Base-by-base conservation (phyloP, 371 early-diverging fungal genomes). In the Saksenaea vasiformis region DNA sequence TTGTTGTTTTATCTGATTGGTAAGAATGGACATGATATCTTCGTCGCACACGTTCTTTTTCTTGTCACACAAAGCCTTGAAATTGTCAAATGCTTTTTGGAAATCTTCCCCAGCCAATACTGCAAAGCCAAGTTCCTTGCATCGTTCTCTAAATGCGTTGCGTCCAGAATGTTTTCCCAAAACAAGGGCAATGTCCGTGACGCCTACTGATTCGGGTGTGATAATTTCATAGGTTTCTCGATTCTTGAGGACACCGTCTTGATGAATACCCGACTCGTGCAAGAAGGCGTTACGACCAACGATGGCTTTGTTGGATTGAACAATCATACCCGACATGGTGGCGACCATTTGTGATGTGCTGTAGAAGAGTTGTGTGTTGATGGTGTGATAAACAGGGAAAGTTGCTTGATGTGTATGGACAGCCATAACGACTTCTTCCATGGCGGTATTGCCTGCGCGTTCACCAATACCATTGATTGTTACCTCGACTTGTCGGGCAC, bases 381-480 rank as follows among this genome's bases (percentile, higher is more conserved):
- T 89, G 8, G 89, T 87, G 78, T 93, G 90, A 66, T 88, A 83
- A 15, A 96, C 95, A 3, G 95, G 96, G 84, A 86, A 96, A 55
- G 71, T 72, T 36, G 66, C 69, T 27, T 95, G 94, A 60, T 96
- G 97, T 38, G 95, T 95, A 67, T 93, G 91, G 37, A 96, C 81
- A 39, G 94, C 90, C 97, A 98, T 96, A 38, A 94, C 92, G 10
- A 98, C 85, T 75, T 98, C 97, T 66, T 98, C 98, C 76, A 97
- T 82, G 13, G 97, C 84, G 2, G 98, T 97, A 79, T 98, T 98
- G 61, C 97, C 96, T n/a, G 97, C 98, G 64, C 98, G 93, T 79
- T 97, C 98, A 62, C 98, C 98, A 67, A 98, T 98, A 36, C 98
- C 97, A 83, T 97, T 96, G 73, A 98, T 92, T 0, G 98, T 95